Evolutionary conservation across 306 rosid genomes (phyloP).

Genomic region (Cicer chorassanicum): DNA sequence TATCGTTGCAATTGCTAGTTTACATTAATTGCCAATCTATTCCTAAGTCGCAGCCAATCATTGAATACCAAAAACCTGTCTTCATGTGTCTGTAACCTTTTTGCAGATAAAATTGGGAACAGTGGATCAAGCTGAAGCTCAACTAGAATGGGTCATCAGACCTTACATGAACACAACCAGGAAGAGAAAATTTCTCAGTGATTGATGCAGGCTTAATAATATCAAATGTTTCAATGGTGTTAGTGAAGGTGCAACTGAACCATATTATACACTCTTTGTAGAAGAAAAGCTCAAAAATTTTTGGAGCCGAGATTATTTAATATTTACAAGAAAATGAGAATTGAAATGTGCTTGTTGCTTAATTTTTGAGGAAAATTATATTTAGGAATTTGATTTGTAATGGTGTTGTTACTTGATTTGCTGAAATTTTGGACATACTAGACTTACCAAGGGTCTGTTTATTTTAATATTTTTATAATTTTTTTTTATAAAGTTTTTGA

Average conservation of each 20-base stretch:
- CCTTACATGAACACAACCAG: constrained; percentile 85
- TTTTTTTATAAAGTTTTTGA: not conserved
- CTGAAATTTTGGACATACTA: not conserved
- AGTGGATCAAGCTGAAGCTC: constrained; percentile 81
- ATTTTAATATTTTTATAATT: not conserved
- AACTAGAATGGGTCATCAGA: constrained; percentile 74
- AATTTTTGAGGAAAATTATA: not conserved
- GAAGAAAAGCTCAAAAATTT: not conserved
- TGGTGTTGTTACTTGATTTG: not conserved
- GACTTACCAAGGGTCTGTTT: not conserved
- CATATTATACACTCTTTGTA: not conserved
- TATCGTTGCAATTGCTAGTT: not conserved
- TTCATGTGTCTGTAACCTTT: constrained; percentile 21
- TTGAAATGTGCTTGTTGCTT: not conserved
- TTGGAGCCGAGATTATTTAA: constrained; percentile 2
- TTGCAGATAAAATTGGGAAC: constrained; percentile 84
- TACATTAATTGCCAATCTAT: not conserved
- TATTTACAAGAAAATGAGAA: constrained; percentile 8
- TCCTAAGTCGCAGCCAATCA: not conserved
- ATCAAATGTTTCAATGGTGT: not conserved
- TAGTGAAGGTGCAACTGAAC: not conserved
- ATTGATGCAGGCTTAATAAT: constrained; percentile 45
- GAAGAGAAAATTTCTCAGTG: constrained; percentile 66
- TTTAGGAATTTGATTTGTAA: not conserved
- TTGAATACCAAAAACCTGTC: not conserved